A percentile compares a stretch with the other conserved stretches of the same genome.
These are phyloP conservation scores for Ophiostoma himal-ulmi DNA, from an alignment of 2,329 filamentous ascomycete genomes.

Conservation along the genomic window DNA sequence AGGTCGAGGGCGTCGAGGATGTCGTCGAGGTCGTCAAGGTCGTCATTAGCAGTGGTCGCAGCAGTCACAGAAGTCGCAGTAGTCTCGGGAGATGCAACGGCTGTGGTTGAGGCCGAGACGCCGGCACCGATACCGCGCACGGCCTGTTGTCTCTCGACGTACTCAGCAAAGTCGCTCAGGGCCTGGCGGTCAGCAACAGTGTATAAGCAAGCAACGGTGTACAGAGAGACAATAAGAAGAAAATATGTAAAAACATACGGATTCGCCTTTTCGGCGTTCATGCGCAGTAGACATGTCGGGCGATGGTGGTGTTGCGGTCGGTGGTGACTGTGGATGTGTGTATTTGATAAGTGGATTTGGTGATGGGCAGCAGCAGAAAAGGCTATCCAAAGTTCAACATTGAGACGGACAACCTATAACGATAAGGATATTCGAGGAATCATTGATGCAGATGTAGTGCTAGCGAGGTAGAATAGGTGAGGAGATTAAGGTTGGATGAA, in stretches of 20 bases:
- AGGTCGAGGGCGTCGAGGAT: conserved; percentile 85
- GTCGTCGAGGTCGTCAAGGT: conserved; percentile 78
- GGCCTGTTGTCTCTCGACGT: conserved; percentile 89
- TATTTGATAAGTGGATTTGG: not conserved
- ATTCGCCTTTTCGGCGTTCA: conserved; percentile 81
- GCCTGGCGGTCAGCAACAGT: conserved; percentile 43
- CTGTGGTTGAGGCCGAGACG: conserved; percentile 29
- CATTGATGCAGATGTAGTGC: conserved; percentile 26
- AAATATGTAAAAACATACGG: conserved; percentile 47
- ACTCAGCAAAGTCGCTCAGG: conserved; percentile 93
- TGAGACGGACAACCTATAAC: not conserved
- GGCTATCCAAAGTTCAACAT: not conserved
- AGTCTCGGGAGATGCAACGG: conserved; percentile 31
- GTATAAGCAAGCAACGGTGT: not conserved
- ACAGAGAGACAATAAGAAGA: not conserved
- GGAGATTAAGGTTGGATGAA: not conserved
- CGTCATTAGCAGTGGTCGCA: conserved; percentile 30
- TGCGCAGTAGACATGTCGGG: conserved; percentile 51
- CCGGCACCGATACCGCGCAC: conserved; percentile 51
- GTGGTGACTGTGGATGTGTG: not conserved
- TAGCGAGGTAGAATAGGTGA: not conserved
- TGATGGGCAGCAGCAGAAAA: conserved; percentile 11
- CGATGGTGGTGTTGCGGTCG: not conserved
- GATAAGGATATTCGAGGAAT: conserved; percentile 30
- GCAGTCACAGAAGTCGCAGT: conserved; percentile 31